phyloP scores from a whole-genome alignment of 345 rosid species.

The Arabidopsis suecica region DNA sequence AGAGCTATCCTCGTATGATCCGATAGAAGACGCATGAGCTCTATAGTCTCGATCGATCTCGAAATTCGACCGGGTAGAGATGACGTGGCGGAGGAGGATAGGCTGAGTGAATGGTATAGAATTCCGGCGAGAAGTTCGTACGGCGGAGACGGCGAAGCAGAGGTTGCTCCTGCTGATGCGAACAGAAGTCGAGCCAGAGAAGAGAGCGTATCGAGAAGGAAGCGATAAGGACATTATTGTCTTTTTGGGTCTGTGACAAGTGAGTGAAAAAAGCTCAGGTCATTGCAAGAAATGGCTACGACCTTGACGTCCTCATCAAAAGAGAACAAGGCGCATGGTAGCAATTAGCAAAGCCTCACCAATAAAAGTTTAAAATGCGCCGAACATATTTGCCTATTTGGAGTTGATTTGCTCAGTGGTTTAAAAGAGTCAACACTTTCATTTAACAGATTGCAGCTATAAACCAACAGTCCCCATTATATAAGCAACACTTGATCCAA shows the following conservation, averaged over 20 bases:
- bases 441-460: not conserved
- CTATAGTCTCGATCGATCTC: constrained; percentile 21
- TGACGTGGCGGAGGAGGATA: constrained; percentile 39
- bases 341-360: not conserved
- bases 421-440: not conserved
- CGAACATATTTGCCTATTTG: no score
- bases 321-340: constrained; percentile 11
- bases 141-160: constrained; percentile 42
- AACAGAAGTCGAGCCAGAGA: constrained; percentile 43
- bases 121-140: constrained; percentile 30
- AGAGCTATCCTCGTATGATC: constrained; percentile 44
- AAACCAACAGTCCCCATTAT: not conserved
- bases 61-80: constrained; percentile 10
- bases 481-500: constrained; percentile 17
- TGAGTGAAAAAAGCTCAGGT: constrained; percentile 13
- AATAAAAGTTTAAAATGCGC: constrained; percentile 6
- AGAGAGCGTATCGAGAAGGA: constrained; percentile 50
- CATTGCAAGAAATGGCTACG: constrained; percentile 29
- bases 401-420: not conserved
- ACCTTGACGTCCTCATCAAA: not conserved
- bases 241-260: constrained; percentile 27
- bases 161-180: constrained; percentile 46
- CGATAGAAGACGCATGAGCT: constrained; percentile 39
- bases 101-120: constrained; percentile 41
- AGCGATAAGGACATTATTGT: constrained; percentile 54